These are phyloP conservation scores for Eutreptiella sp. DNA, from an alignment of 208 protist species.

Conservation along the genomic window DNA sequence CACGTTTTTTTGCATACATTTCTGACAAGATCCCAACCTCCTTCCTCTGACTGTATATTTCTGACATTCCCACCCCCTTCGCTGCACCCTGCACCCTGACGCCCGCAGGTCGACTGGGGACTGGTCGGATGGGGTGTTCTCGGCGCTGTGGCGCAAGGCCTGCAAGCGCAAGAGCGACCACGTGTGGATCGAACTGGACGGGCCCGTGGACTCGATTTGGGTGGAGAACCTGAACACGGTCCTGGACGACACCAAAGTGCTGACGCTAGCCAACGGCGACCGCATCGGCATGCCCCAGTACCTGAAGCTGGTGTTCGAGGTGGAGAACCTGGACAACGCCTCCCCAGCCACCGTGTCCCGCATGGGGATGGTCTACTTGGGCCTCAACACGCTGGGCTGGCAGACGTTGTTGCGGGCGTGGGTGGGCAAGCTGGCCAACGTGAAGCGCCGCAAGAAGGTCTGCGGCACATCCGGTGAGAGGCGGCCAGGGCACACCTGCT, in stretches of 20 bases:
- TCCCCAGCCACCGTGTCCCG: conserved; percentile 82
- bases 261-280: conserved; percentile 75
- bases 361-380: conserved; percentile 69
- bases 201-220: conserved; percentile 73
- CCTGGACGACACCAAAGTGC: conserved; percentile 75
- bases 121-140: conserved; percentile 78
- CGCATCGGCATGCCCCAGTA: conserved; percentile 52
- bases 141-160: conserved; percentile 59
- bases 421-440: conserved; percentile 17
- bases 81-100: too few relatives aligned
- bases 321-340: conserved; percentile 63
- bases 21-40: too few relatives aligned
- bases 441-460: too few relatives aligned
- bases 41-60: too few relatives aligned
- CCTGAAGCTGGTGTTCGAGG: conserved; percentile 64
- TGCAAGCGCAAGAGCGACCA: too few relatives aligned
- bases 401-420: conserved; percentile 24
- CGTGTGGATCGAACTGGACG: too few relatives aligned
- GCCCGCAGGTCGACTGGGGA: conserved; percentile 73
- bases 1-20: too few relatives aligned
- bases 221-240: conserved; percentile 85
- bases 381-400: conserved; percentile 47
- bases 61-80: too few relatives aligned
- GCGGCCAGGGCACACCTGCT: conserved; percentile 34
- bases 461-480: conserved; percentile 38